Base-by-base conservation (phyloP, 2,329 filamentous ascomycete species). In the Colletotrichum sp. region DNA sequence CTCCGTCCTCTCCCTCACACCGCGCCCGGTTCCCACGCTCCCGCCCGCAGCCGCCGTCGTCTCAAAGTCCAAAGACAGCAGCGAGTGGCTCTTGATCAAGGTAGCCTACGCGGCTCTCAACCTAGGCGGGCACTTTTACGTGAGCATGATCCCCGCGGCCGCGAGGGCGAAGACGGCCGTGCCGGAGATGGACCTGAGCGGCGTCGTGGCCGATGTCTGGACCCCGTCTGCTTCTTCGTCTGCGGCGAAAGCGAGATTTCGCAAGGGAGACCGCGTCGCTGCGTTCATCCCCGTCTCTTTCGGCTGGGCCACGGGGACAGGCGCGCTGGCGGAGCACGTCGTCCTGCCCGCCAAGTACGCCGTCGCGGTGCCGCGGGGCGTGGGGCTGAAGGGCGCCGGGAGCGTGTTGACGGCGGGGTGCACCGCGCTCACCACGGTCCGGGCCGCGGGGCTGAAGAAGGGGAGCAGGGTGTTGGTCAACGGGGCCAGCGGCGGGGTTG, bases 401-500 rank as follows among this genome's bases (percentile, higher is more conserved):
- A 85, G 86, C 1, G 81, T 86, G 30, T 76, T 84, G n/a, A 80
- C 87, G 34, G 82, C 85, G 7, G 86, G 83, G 8, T 77, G 75
- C 32, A 86, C 86, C 10, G 86, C 87, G 21, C 76, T 85, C 69
- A 82, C 85, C 55, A 79, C 88, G 28, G 79, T 88, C 0, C 80
- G 80, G 12, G 81, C 85, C 24, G 86, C 87, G 4, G 84, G 81
- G 3, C 81, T 84, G 75, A 82, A 84, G 78, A 78, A 78, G 30
- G 85, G 88, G 0, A 82, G 85, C 49, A 81, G 84, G 4, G 86
- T 90, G 44, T 78, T 90, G 63, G 82, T 90, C 6, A 89, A 90
- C 77, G 89, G 88, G 5, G 89, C 87, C 24, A 89, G 88, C 78
- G 89, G 89, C 1, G 89, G 88, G 15, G 86, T 90, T 8, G 89